Evolutionary conservation across 345 rosid species (phyloP), one percentile per base, ranked within the genome.

Genomic region (Eucalyptus pauciflora): DNA sequence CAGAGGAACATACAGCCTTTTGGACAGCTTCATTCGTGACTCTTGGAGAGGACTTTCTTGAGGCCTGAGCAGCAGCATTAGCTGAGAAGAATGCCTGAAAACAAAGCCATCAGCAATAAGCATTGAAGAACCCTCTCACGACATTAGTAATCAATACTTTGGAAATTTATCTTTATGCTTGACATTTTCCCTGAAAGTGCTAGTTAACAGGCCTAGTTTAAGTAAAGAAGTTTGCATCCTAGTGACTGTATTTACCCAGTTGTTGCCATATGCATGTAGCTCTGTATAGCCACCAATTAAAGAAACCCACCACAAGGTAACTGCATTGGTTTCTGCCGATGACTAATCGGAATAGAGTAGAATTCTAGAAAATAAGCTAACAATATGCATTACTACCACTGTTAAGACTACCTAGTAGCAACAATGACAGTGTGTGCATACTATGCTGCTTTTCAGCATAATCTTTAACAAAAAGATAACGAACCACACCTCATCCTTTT

Each of bases 401-500:
- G 67, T 27, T 60, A 25, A 27, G 67, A 27, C 67, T 60, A 60
- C 67, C 67, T 60, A 60, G 15, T 27, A 27, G 67, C 31, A 60
- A 60, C 31, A 60, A 60, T 60, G n/a, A 25, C 7, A 25, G 31
- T 60, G 67, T 12, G 31, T 13, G 67, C 31, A 60, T 60, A 25
- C 13, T 60, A 60, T 60, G 67, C 31, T 60, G 31, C 67, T 60
- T 60, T 60, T 60, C 8, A 25, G 67, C 67, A 27, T 12, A 3
- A 60, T 60, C 31, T 60, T 25, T 25, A 12, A 60, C n/a, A 60
- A 50, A 85, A 81, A 83, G 85, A 87, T 62, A 67, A 50, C 48
- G 51, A 50, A 80, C 86, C 11, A 20, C 93, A 96, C 97, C 97
- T 96, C 96, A 90, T 97, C 97, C 93, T 95, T 50, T 56, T 4